phyloP scores from a whole-genome alignment of 1,284 basidiomycete genomes.

The Malassezia equina region DNA sequence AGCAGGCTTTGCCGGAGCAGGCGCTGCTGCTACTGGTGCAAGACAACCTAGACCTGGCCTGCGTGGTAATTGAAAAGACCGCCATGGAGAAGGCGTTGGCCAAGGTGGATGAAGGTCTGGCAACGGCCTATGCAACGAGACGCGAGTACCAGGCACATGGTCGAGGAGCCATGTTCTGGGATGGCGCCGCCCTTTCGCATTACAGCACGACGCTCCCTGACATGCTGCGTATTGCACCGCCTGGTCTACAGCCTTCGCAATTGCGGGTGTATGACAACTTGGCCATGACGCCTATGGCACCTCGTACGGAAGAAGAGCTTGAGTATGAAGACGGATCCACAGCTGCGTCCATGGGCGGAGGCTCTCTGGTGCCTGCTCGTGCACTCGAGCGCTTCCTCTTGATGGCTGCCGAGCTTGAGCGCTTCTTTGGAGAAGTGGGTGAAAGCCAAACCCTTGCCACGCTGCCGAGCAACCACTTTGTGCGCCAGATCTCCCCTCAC shows the following conservation, averaged over 20 bases:
- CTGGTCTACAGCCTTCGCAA: conserved; percentile 72
- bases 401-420: conserved; percentile 37
- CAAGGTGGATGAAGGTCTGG: conserved; percentile 89
- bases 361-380: conserved; percentile 24
- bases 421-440: conserved; percentile 29
- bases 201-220: conserved; percentile 77
- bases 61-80: conserved; percentile 87
- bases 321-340: conserved; percentile 13
- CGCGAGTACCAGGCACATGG: conserved; percentile 75
- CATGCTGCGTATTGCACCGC: conserved; percentile 71
- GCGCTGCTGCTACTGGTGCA: conserved; percentile 69
- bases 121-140: conserved; percentile 63
- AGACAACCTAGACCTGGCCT: conserved; percentile 89
- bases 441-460: conserved; percentile 23
- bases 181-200: conserved; percentile 52
- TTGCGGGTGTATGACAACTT: conserved; percentile 92
- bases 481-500: conserved; percentile 70
- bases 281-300: conserved; percentile 22
- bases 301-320: background rate
- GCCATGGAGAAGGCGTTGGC: conserved; percentile 91
- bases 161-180: conserved; percentile 37
- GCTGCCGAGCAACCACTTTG: conserved; percentile 65
- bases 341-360: conserved; percentile 1
- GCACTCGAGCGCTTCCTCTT: conserved; percentile 47
- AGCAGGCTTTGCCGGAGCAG: conserved; percentile 52